These are phyloP conservation scores for Tulasnella calospora DNA, from an alignment of 768 basidiomycete genomes.

Conservation along the genomic window DNA sequence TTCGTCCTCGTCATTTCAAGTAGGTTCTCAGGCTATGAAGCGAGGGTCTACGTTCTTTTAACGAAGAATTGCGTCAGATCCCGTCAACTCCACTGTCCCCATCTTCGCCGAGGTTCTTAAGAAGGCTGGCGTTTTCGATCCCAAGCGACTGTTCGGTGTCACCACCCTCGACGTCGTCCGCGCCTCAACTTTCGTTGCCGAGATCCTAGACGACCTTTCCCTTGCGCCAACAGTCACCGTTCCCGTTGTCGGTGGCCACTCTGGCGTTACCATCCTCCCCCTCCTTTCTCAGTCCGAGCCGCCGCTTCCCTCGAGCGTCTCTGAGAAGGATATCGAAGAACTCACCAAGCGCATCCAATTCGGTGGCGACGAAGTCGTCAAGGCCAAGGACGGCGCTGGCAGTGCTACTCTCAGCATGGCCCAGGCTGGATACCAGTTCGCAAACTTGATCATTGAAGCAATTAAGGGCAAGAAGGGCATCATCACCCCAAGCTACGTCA, in stretches of 20 bases:
- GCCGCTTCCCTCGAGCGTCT: conserved; percentile 57
- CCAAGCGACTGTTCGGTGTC: conserved; percentile 93
- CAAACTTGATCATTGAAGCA: conserved; percentile 75
- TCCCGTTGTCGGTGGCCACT: conserved; percentile 93
- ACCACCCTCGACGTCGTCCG: conserved; percentile 97
- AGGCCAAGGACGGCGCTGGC: conserved; percentile 91
- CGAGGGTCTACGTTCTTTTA: background rate
- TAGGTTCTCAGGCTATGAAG: background rate
- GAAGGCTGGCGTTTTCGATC: conserved; percentile 84
- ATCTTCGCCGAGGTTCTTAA: conserved; percentile 95
- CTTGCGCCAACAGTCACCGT: conserved; percentile 61
- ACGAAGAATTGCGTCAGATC: conserved; percentile 44
- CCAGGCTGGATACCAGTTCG: conserved; percentile 88
- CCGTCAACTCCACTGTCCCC: conserved; percentile 92
- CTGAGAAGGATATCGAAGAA: conserved; percentile 48
- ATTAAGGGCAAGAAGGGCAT: conserved; percentile 80
- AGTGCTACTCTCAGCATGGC: conserved; percentile 98
- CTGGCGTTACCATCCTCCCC: conserved; percentile 89
- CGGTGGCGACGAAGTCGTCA: conserved; percentile 96
- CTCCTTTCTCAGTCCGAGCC: conserved; percentile 86
- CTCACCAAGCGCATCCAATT: conserved; percentile 87
- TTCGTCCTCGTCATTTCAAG: conserved; percentile 92
- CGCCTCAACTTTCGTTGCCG: conserved; percentile 91
- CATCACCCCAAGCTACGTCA: conserved; percentile 77
- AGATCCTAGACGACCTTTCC: conserved; percentile 61